Conservation (phyloP, 768 basidiomycete genomes). For the Mycena galopus region DNA sequence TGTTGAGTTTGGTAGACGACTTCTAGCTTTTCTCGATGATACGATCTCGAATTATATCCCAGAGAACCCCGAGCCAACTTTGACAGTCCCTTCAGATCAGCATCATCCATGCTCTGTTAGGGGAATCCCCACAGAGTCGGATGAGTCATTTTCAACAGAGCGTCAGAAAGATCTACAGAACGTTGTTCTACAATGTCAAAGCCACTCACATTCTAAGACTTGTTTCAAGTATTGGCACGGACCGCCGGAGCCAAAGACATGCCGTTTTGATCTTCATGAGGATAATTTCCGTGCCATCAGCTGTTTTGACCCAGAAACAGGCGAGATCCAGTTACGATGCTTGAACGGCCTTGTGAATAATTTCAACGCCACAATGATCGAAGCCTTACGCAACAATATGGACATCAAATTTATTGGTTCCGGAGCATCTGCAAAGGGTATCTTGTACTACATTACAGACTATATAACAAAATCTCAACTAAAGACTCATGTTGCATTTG, state of each 20-base stretch:
- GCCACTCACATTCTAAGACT: conserved; percentile 38
- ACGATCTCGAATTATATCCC: conserved; percentile 20
- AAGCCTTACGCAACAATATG: conserved; percentile 23
- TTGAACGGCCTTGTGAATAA: conserved; percentile 39
- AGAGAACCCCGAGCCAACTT: background rate
- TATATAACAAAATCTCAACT: conserved; percentile 50
- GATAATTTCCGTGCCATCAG: conserved; percentile 22
- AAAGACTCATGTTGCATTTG: no score
- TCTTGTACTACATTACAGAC: conserved; percentile 51
- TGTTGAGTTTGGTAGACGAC: conserved; percentile 5
- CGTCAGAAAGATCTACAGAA: conserved; percentile 22
- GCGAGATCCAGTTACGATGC: conserved; percentile 38
- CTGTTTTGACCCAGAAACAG: conserved; percentile 37
- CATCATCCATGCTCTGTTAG: conserved; percentile 22
- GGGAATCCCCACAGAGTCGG: conserved; percentile 2
- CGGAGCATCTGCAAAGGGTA: conserved; percentile 43
- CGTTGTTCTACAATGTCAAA: conserved; percentile 35
- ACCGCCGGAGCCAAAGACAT: conserved; percentile 26
- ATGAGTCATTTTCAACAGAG: background rate
- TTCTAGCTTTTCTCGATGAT: conserved; percentile 20
- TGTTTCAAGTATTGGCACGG: conserved; percentile 44
- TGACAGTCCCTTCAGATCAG: background rate
- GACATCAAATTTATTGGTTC: conserved; percentile 45
- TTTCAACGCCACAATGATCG: conserved; percentile 33
- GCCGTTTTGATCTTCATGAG: conserved; percentile 39